Conservation (phyloP, 306 rosid species). For the Lotus japonicus region DNA sequence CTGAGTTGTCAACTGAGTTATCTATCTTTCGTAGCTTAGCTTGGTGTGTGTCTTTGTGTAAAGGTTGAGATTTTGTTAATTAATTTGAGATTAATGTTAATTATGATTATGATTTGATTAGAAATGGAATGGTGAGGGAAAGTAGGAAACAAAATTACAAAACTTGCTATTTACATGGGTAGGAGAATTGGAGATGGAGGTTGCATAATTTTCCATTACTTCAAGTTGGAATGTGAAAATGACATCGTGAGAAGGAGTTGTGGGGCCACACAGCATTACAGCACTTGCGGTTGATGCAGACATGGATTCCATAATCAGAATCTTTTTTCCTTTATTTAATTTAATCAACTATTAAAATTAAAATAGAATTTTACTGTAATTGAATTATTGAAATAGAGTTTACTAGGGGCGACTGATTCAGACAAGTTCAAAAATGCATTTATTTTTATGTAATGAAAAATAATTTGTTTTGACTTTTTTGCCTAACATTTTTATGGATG, state of each 20-base stretch:
- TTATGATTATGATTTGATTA: no score
- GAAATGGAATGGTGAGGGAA: neutral
- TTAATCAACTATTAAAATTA: neutral
- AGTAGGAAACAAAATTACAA: neutral
- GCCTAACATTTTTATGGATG: no score
- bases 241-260: constrained; percentile 7
- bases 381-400: no score
- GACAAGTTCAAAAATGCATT: neutral
- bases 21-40: no score
- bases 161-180: neutral
- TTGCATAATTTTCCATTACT: neutral
- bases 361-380: no score
- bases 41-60: neutral
- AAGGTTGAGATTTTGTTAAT: neutral
- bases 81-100: neutral
- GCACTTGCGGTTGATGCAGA: neutral
- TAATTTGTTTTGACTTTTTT: no score
- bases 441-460: no score
- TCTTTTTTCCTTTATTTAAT: neutral
- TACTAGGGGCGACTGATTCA: no score
- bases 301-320: constrained; percentile 4
- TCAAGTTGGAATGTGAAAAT: constrained; percentile 1
- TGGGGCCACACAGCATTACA: neutral
- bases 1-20: no score
- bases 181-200: neutral